Conservation (phyloP, 1,139 yeast species). For the Citeromyces siamensis region DNA sequence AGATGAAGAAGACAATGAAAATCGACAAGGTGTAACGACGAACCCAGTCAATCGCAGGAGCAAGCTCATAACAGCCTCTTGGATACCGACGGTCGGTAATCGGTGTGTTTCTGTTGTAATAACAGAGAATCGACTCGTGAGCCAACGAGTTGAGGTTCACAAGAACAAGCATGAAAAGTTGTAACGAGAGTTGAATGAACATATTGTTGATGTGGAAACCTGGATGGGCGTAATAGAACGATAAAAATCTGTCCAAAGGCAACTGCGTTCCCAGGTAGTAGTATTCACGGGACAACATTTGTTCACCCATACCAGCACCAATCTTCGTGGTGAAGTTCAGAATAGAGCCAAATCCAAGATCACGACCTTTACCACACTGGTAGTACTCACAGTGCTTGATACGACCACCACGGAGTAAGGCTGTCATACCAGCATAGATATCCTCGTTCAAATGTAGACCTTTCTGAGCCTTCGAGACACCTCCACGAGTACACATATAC, state of each 20-base stretch:
- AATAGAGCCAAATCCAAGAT: slow-evolving; percentile 97
- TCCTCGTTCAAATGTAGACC: slow-evolving; percentile 98
- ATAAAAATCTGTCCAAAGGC: slow-evolving; percentile 92
- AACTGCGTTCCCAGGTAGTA: slow-evolving; percentile 95
- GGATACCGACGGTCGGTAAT: slow-evolving; percentile 79
- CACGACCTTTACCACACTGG: slow-evolving; percentile 99
- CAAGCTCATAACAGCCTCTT: slow-evolving; percentile 84
- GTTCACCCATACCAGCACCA: slow-evolving; percentile 99
- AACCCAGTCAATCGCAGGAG: slow-evolving; percentile 92
- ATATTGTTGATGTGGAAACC: slow-evolving; percentile 98
- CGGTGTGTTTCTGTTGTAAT: slow-evolving; percentile 75
- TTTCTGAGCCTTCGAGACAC: slow-evolving; percentile 98
- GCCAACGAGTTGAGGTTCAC: slow-evolving; percentile 88
- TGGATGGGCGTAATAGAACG: slow-evolving; percentile 97
- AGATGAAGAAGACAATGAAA: slow-evolving; percentile 96
- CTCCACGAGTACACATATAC: slow-evolving; percentile 97
- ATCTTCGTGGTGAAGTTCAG: slow-evolving; percentile 97
- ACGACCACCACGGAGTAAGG: slow-evolving; percentile 95
- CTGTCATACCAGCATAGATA: slow-evolving; percentile 99
- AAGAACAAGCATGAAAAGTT: slow-evolving; percentile 82
- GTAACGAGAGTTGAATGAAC: slow-evolving; percentile 91
- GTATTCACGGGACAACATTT: slow-evolving; percentile 96
- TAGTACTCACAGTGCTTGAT: slow-evolving; percentile 98
- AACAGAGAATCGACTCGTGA: slow-evolving; percentile 80
- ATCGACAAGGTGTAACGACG: slow-evolving; percentile 96